A percentile compares a stretch with the other conserved stretches of the same genome.
Evolutionary conservation across 257 asterid genomes (phyloP).

Genomic region (Osmanthus fragrans): DNA sequence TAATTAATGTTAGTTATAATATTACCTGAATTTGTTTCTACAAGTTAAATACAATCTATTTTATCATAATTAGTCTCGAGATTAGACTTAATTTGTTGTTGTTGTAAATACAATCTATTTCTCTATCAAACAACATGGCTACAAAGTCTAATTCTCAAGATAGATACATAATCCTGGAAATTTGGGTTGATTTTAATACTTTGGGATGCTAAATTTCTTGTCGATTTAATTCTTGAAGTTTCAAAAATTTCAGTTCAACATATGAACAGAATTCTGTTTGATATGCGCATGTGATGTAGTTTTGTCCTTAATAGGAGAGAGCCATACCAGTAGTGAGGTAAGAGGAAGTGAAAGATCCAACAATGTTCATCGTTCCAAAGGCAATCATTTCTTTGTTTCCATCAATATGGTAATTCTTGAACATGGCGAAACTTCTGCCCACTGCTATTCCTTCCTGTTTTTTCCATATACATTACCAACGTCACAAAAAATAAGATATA

Average conservation of each 20-base stretch:
- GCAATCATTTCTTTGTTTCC: constrained; percentile 99
- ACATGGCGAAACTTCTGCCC: constrained; percentile 94
- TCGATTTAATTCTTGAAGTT: not conserved
- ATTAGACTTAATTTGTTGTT: too few species aligned
- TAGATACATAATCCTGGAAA: not conserved
- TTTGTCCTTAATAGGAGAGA: not conserved
- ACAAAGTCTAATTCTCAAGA: not conserved
- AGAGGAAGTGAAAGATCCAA: constrained; percentile 88
- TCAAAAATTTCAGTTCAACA: too few species aligned
- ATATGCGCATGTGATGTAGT: not conserved
- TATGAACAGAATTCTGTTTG: not conserved
- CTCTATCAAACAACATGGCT: not conserved
- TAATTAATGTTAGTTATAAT: too few species aligned
- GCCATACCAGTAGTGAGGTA: constrained; percentile 81
- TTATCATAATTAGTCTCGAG: too few species aligned
- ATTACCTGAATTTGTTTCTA: too few species aligned
- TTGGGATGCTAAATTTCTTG: not conserved
- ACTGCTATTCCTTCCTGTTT: constrained; percentile 97
- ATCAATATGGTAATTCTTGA: constrained; percentile 86
- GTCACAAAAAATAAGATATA: not conserved
- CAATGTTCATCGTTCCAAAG: constrained; percentile 89
- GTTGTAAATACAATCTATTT: not conserved
- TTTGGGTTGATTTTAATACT: not conserved
- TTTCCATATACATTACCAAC: not conserved
- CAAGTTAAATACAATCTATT: too few species aligned